Evolutionary conservation across 441 rosid genomes (phyloP).

Genomic region (Pelargonium citronellum): DNA sequence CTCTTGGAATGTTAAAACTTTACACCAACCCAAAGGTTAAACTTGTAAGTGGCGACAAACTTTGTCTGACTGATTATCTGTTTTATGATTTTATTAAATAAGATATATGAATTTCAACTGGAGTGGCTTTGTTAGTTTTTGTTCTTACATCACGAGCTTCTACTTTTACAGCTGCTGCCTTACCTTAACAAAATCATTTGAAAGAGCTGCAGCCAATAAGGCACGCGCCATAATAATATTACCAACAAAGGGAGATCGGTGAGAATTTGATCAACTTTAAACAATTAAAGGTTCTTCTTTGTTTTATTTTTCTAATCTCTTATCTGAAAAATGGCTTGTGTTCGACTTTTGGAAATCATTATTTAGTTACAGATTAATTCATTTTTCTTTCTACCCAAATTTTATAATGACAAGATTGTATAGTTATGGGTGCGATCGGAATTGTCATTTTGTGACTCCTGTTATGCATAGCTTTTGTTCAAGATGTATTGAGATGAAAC

Average conservation of each 20-base stretch:
- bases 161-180: slow-evolving; percentile 79
- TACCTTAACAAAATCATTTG: slow-evolving; percentile 81
- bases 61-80: background rate
- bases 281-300: slow-evolving; percentile 6
- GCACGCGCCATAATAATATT: slow-evolving; percentile 89
- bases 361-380: too few species aligned
- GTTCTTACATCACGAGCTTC: slow-evolving; percentile 21
- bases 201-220: slow-evolving; percentile 79
- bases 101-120: slow-evolving; percentile 2
- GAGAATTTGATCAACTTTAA: slow-evolving; percentile 27
- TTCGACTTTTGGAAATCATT: too few species aligned
- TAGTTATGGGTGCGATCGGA: too few species aligned
- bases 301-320: background rate
- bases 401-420: too few species aligned
- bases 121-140: background rate
- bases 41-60: too few species aligned
- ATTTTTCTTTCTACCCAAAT: too few species aligned
- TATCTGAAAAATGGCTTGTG: background rate
- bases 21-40: too few species aligned
- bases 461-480: too few species aligned
- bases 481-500: too few species aligned
- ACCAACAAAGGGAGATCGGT: slow-evolving; percentile 83
- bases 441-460: too few species aligned
- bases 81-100: slow-evolving; percentile 4
- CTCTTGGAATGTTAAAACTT: too few species aligned